A percentile compares a stretch with the other conserved stretches of the same genome.
Evolutionary conservation across 768 basidiomycete species (phyloP).

Genomic region (Tricholoma saponaceum): DNA sequence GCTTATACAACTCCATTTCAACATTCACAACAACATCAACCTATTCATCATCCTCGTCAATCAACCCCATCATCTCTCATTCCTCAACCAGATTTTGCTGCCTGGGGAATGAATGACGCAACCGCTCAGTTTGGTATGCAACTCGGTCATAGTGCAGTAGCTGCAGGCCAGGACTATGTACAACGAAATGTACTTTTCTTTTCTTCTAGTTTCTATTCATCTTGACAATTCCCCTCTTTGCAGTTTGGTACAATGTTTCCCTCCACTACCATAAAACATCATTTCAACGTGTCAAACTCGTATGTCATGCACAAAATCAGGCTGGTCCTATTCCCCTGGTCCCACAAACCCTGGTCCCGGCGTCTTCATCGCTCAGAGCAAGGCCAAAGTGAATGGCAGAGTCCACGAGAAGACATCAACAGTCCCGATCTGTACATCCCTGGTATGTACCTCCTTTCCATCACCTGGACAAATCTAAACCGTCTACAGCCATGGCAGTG

Average conservation of each 20-base stretch:
- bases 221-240: neutral
- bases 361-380: slow-evolving; percentile 62
- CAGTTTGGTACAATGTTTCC: slow-evolving; percentile 84
- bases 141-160: slow-evolving; percentile 85
- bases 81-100: slow-evolving; percentile 48
- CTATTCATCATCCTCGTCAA: slow-evolving; percentile 17
- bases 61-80: too few relatives aligned
- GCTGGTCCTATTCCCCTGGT: slow-evolving; percentile 93
- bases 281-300: slow-evolving; percentile 91
- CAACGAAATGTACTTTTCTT: slow-evolving; percentile 61
- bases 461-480: neutral
- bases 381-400: slow-evolving; percentile 71
- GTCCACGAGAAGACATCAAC: slow-evolving; percentile 93
- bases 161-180: slow-evolving; percentile 93
- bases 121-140: slow-evolving; percentile 97
- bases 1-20: slow-evolving; percentile 48
- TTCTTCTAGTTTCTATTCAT: neutral
- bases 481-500: slow-evolving; percentile 67
- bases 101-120: slow-evolving; percentile 87
- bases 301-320: slow-evolving; percentile 91
- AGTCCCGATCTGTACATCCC: slow-evolving; percentile 97
- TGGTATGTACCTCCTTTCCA: slow-evolving; percentile 19
- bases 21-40: slow-evolving; percentile 33
- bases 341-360: slow-evolving; percentile 84
- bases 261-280: slow-evolving; percentile 59